phyloP scores from a whole-genome alignment of 306 rosid species.

The Gillenia trifoliata region DNA sequence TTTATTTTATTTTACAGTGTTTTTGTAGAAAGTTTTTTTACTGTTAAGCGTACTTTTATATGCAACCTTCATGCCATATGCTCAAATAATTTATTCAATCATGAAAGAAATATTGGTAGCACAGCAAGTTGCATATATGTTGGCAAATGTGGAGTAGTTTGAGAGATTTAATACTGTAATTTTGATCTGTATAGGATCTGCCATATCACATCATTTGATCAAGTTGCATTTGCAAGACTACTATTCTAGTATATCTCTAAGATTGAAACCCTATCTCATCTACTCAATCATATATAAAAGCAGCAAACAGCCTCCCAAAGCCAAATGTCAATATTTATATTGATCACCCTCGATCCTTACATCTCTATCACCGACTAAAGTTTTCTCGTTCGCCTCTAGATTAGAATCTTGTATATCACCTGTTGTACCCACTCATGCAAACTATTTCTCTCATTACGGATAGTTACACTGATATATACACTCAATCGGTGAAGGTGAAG shows the following conservation, averaged over 20 bases:
- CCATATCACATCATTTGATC: constrained; percentile 28
- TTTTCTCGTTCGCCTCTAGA: too few species aligned
- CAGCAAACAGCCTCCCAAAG: background rate
- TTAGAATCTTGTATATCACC: background rate
- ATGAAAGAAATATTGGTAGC: background rate
- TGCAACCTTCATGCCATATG: background rate
- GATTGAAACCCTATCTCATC: constrained; percentile 7
- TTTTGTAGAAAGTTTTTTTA: background rate
- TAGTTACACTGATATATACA: too few species aligned
- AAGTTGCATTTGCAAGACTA: constrained; percentile 24
- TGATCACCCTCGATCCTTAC: too few species aligned
- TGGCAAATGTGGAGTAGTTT: constrained; percentile 16
- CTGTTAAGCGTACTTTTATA: background rate
- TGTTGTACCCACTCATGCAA: too few species aligned
- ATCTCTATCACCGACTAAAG: background rate
- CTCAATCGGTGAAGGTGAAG: too few species aligned
- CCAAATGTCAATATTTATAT: background rate
- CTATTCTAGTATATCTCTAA: constrained; percentile 7
- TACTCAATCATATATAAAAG: background rate
- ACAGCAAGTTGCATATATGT: constrained; percentile 6
- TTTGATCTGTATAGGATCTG: constrained; percentile 15
- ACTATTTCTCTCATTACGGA: too few species aligned
- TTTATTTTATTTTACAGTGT: background rate
- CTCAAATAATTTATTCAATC: background rate
- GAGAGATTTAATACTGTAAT: constrained; percentile 13